Evolutionary conservation across 331 rosid genomes (phyloP).

Genomic region (Arachis monticola): DNA sequence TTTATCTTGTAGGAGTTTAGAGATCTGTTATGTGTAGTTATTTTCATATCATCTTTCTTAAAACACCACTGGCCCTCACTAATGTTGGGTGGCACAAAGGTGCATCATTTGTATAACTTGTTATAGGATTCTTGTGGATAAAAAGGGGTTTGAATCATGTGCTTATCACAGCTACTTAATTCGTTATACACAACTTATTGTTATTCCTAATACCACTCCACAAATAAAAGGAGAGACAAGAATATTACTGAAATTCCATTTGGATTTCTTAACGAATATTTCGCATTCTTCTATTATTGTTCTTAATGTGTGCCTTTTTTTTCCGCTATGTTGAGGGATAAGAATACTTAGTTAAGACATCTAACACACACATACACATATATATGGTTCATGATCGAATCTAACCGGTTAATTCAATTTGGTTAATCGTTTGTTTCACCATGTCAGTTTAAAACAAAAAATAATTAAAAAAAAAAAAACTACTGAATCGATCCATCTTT

Average conservation of each 20-base stretch:
- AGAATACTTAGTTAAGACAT: too few relatives aligned
- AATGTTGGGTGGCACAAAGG: slow-evolving; percentile 36
- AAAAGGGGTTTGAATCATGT: slow-evolving; percentile 37
- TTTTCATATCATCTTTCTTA: slow-evolving; percentile 42
- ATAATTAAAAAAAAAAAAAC: too few relatives aligned
- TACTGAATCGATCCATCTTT: too few relatives aligned
- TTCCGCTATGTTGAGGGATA: too few relatives aligned
- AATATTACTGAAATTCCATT: slow-evolving; percentile 28
- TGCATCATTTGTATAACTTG: slow-evolving; percentile 30
- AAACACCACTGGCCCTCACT: slow-evolving; percentile 35
- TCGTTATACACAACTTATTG: neutral
- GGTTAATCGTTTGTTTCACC: too few relatives aligned
- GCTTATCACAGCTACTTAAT: slow-evolving; percentile 38
- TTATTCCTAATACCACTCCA: slow-evolving; percentile 18
- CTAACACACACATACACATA: too few relatives aligned
- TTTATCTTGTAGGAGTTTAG: slow-evolving; percentile 46
- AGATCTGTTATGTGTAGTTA: slow-evolving; percentile 25
- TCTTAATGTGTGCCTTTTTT: neutral
- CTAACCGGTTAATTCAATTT: too few relatives aligned
- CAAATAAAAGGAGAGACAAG: slow-evolving; percentile 13
- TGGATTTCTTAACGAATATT: slow-evolving; percentile 21
- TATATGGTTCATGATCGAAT: too few relatives aligned
- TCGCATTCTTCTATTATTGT: neutral
- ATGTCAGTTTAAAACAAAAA: too few relatives aligned
- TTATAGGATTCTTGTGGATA: slow-evolving; percentile 21